Percentiles rank a stretch among this genome's conserved stretches.
phyloP scores from a whole-genome alignment of 2,329 filamentous ascomycete species.

The Aspergillus udagawae region DNA sequence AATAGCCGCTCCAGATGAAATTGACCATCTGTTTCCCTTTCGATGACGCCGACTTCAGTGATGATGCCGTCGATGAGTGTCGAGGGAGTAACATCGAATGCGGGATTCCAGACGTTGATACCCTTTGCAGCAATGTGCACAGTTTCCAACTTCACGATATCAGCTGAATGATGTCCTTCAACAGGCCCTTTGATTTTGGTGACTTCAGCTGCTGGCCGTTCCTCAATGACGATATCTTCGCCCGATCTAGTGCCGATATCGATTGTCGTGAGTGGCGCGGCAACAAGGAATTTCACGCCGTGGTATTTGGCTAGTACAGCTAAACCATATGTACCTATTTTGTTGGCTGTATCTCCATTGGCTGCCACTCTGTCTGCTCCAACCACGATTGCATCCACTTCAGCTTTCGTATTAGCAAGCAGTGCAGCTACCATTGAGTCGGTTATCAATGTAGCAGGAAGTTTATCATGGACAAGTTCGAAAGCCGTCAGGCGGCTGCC shows the following conservation, averaged over 20 bases:
- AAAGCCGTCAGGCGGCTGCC: constrained; percentile 92
- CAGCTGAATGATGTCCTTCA: constrained; percentile 53
- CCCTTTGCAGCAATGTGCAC: constrained; percentile 74
- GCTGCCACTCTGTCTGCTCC: constrained; percentile 92
- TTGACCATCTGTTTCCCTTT: constrained; percentile 66
- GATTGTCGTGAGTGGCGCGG: constrained; percentile 90
- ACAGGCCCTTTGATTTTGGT: constrained; percentile 78
- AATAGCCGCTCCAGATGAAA: constrained; percentile 56
- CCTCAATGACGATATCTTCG: constrained; percentile 80
- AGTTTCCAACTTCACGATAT: constrained; percentile 49
- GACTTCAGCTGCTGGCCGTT: constrained; percentile 76
- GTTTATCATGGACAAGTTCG: constrained; percentile 89
- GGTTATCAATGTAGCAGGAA: constrained; percentile 86
- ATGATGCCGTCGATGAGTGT: constrained; percentile 89
- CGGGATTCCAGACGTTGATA: constrained; percentile 91
- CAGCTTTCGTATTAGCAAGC: constrained; percentile 57
- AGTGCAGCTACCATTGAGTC: constrained; percentile 95
- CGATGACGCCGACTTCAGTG: constrained; percentile 83
- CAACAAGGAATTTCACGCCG: constrained; percentile 89
- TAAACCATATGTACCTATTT: constrained; percentile 91
- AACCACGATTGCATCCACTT: constrained; percentile 83
- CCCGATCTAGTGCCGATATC: constrained; percentile 78
- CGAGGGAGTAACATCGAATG: constrained; percentile 91
- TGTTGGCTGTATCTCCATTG: constrained; percentile 97
- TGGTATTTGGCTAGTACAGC: constrained; percentile 88